Evolutionary conservation across 2,329 filamentous ascomycete genomes (phyloP).

Genomic region (Rutstroemia sp.): DNA sequence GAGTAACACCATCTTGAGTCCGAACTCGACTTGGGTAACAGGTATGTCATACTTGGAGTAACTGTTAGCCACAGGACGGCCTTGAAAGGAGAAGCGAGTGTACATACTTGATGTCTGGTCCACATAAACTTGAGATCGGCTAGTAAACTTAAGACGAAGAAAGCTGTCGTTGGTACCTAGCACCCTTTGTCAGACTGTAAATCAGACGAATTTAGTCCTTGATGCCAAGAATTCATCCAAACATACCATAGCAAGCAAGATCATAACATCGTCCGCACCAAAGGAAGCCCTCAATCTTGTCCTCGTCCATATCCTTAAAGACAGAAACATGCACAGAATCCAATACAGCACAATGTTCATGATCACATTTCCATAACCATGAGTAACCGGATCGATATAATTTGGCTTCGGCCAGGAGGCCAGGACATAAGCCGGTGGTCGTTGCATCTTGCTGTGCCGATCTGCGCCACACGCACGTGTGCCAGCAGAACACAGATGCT

Average conservation of each 20-base stretch:
- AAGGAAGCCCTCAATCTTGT: constrained; percentile 36
- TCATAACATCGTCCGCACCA: constrained; percentile 40
- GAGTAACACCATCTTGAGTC: constrained; percentile 33
- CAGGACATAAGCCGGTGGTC: constrained; percentile 15
- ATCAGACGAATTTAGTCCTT: background rate
- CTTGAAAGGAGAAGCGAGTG: background rate
- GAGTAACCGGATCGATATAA: constrained; percentile 37
- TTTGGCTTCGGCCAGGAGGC: constrained; percentile 35
- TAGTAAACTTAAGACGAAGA: constrained; percentile 31
- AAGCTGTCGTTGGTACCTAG: constrained; percentile 31
- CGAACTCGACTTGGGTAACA: constrained; percentile 25
- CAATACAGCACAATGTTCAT: constrained; percentile 34
- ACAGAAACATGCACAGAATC: constrained; percentile 35
- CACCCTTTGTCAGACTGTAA: background rate
- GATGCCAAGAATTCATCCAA: background rate
- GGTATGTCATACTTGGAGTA: constrained; percentile 33
- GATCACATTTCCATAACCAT: constrained; percentile 37
- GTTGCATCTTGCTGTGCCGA: constrained; percentile 14
- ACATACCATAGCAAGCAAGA: constrained; percentile 34
- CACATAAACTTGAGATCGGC: constrained; percentile 31
- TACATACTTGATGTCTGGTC: constrained; percentile 29
- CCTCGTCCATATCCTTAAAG: constrained; percentile 40
- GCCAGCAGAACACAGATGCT: too few species aligned
- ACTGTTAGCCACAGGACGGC: background rate
- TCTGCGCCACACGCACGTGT: too few species aligned